Percentiles rank a stretch among this genome's conserved stretches.
Conservation (phyloP, 1,284 basidiomycete species). For the Tylopilus sp. region DNA sequence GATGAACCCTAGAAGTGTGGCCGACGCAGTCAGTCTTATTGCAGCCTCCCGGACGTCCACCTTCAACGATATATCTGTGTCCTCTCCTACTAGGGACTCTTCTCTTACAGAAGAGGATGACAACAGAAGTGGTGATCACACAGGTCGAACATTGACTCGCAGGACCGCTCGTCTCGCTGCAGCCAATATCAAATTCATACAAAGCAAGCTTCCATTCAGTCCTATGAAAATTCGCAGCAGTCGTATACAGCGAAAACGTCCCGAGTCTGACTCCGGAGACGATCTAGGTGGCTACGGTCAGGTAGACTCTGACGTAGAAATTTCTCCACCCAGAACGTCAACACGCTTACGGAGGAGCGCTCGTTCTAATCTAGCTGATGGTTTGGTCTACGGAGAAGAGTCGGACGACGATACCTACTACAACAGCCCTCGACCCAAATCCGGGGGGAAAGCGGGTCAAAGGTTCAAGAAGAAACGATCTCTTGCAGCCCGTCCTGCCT, state of each 20-base stretch:
- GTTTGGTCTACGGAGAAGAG: constrained; percentile 32
- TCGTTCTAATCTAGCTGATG: constrained; percentile 37
- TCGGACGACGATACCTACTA: constrained; percentile 33
- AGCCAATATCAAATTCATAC: constrained; percentile 9
- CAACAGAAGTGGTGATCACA: constrained; percentile 27
- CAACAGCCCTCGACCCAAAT: constrained; percentile 29
- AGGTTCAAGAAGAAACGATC: constrained; percentile 36
- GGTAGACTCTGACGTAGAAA: constrained; percentile 35
- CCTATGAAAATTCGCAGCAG: constrained; percentile 51
- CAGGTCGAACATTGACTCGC: constrained; percentile 20
- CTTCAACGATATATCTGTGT: constrained; percentile 10
- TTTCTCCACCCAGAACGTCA: constrained; percentile 33
- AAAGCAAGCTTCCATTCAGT: constrained; percentile 53
- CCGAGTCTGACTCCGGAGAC: constrained; percentile 41
- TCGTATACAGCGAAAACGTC: constrained; percentile 30
- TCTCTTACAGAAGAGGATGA: constrained; percentile 26
- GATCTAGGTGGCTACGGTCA: constrained; percentile 36
- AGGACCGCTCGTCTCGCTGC: constrained; percentile 28
- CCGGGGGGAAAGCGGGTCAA: constrained; percentile 12
- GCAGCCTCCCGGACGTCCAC: constrained; percentile 5
- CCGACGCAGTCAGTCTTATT: constrained; percentile 14
- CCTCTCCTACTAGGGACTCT: constrained; percentile 10
- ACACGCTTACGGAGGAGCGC: constrained; percentile 36
- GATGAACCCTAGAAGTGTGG: constrained; percentile 36
- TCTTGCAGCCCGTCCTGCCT: constrained; percentile 53